phyloP scores from a whole-genome alignment of 441 rosid species.

The Adansonia gregorii region DNA sequence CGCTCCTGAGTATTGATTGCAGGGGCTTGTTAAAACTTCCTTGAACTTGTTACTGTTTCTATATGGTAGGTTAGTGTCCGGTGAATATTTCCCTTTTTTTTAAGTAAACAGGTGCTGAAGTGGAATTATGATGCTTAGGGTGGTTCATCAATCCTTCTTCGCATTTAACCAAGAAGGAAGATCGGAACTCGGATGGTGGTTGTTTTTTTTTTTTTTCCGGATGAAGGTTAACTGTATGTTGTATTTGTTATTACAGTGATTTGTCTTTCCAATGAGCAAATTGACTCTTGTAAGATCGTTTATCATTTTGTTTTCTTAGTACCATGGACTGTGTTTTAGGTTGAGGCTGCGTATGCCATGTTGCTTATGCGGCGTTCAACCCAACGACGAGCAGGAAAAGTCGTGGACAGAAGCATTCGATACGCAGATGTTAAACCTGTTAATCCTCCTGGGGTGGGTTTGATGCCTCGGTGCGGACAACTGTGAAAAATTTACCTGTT shows the following conservation, averaged over 20 bases:
- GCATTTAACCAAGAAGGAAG: constrained; percentile 17
- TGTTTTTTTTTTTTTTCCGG: neutral
- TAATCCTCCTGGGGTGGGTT: constrained; percentile 50
- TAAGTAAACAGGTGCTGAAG: neutral
- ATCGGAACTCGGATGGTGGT: neutral
- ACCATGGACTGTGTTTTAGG: constrained; percentile 44
- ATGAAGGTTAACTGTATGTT: neutral
- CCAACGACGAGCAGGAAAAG: constrained; percentile 91
- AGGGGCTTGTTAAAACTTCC: neutral
- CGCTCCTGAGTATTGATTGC: neutral
- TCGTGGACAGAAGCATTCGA: constrained; percentile 66
- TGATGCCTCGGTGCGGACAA: constrained; percentile 70
- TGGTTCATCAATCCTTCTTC: constrained; percentile 6
- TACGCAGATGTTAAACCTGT: constrained; percentile 91
- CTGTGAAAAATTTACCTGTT: constrained; percentile 61
- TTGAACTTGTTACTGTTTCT: neutral
- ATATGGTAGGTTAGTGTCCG: neutral
- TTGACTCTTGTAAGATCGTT: neutral
- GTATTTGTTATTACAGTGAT: too few relatives aligned
- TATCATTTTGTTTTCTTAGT: constrained; percentile 17
- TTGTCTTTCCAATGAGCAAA: neutral
- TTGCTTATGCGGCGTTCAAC: constrained; percentile 88
- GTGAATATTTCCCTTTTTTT: neutral
- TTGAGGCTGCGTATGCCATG: constrained; percentile 98
- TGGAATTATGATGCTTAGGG: constrained; percentile 15